Percentiles rank a stretch among this genome's conserved stretches.
Conservation (phyloP, 148 eudicot species). For the Limonium bicolor region DNA sequence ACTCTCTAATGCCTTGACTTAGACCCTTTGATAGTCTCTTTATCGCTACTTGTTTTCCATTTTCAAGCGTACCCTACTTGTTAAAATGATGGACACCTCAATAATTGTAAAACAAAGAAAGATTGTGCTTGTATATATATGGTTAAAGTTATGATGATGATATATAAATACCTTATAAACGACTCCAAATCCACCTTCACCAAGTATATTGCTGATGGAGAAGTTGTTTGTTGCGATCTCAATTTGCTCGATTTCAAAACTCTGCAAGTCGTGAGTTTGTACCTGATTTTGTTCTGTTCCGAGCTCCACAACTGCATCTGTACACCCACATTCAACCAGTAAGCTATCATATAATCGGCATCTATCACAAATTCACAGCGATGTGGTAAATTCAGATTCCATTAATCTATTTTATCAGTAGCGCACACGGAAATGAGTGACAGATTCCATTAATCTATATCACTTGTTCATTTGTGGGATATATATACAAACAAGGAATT, state of each 20-base stretch:
- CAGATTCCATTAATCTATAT: too few species aligned
- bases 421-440: too few species aligned
- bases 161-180: slow-evolving; percentile 24
- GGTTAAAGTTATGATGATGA: background rate
- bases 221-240: slow-evolving; percentile 19
- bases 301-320: too few species aligned
- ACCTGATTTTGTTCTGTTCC: background rate
- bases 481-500: too few species aligned
- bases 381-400: background rate
- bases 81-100: too few species aligned
- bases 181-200: slow-evolving; percentile 34
- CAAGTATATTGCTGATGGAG: slow-evolving; percentile 14
- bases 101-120: too few species aligned
- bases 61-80: slow-evolving; percentile 13
- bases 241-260: background rate
- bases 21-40: slow-evolving; percentile 36
- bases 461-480: background rate
- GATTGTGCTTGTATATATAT: too few species aligned
- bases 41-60: slow-evolving; percentile 29
- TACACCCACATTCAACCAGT: too few species aligned
- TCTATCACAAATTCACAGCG: background rate
- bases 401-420: too few species aligned
- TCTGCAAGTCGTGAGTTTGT: background rate
- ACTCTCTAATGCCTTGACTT: slow-evolving; percentile 41
- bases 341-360: background rate